Evolutionary conservation across 2,329 filamentous ascomycete species (phyloP).

Genomic region (Exophiala viscosa): DNA sequence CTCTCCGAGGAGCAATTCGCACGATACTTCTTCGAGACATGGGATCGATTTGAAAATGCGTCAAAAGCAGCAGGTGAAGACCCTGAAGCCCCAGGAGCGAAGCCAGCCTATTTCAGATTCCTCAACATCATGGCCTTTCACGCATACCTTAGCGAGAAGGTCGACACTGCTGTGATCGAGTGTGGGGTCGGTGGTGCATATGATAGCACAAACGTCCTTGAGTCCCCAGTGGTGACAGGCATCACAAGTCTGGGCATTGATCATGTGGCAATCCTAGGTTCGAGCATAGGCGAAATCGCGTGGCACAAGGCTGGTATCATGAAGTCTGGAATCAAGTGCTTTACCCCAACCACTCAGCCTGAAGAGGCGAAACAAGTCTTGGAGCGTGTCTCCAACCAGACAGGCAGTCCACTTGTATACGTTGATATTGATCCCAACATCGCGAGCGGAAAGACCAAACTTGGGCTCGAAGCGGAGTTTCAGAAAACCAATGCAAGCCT

Average conservation of each 20-base stretch:
- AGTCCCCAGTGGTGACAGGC: conserved; percentile 64
- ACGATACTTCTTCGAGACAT: conserved; percentile 77
- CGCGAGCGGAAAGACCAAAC: conserved; percentile 44
- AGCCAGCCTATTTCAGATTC: conserved; percentile 90
- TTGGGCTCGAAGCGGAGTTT: conserved; percentile 60
- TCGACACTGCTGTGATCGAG: conserved; percentile 78
- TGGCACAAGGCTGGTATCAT: conserved; percentile 93
- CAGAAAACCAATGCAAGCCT: conserved; percentile 62
- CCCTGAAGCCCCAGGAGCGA: conserved; percentile 54
- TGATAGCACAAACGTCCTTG: conserved; percentile 84
- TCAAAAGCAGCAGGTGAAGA: conserved; percentile 49
- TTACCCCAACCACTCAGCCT: conserved; percentile 55
- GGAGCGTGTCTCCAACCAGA: conserved; percentile 52
- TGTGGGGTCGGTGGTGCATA: conserved; percentile 93
- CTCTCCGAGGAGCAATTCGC: conserved; percentile 67
- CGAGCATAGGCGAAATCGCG: conserved; percentile 74
- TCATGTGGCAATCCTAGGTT: conserved; percentile 75
- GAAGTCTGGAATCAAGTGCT: conserved; percentile 62
- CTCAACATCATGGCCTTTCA: conserved; percentile 86
- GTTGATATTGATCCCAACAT: conserved; percentile 46
- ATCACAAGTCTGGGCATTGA: conserved; percentile 82
- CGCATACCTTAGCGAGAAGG: conserved; percentile 70
- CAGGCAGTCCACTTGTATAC: conserved; percentile 43
- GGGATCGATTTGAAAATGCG: conserved; percentile 63
- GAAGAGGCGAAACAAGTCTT: conserved; percentile 55